Evolutionary conservation across 2,329 filamentous ascomycete species (phyloP), one percentile per base, ranked within the genome.

Genomic region (Colletotrichum gigasporum): DNA sequence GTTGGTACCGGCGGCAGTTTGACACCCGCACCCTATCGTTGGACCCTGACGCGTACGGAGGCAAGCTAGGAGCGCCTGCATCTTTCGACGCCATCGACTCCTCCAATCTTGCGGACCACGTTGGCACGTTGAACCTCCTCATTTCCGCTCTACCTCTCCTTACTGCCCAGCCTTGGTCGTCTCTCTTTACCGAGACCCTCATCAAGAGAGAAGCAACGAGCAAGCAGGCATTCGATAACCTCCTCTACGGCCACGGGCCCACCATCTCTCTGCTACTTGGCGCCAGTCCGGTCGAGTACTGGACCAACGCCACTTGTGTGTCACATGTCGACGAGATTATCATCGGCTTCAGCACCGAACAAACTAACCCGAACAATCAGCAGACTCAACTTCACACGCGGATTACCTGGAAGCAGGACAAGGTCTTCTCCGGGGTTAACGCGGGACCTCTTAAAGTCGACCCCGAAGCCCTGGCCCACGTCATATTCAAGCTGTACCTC

Each of bases 41-140:
- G 4, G 80, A 85, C 47, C 45, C 70, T 2, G 64, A 63, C 1
- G 76, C 78, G 3, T 87, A 87, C 66, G 71, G 72, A 2, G 66
- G 67, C 3, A 55, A 53, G 6, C 70, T 71, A 2, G 51, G 57
- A 12, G 81, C 77, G 0, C 82, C 84, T 0, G 72, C 67, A 4
- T 44, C 57, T 3, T 90, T 89, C 68, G 81, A 88, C 69, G 75
- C 84, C 4, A 84, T 90, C 56, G 86, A 90, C 65, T 87, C 85
- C 0, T 80, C 79, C 2, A 80, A 82, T 47, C 69, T 82, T 2
- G 71, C 74, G 4, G 79, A 80, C 41, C 78, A 79, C 34, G 71
- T 82, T 10, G 78, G 75, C 1, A 68, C 75, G 3, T 65, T 82
- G 14, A 75, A 79, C 20, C 68, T 79, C 5, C 63, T 79, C 20